Evolutionary conservation across 2,329 filamentous ascomycete species (phyloP).

Genomic region (Emergomyces africanus): DNA sequence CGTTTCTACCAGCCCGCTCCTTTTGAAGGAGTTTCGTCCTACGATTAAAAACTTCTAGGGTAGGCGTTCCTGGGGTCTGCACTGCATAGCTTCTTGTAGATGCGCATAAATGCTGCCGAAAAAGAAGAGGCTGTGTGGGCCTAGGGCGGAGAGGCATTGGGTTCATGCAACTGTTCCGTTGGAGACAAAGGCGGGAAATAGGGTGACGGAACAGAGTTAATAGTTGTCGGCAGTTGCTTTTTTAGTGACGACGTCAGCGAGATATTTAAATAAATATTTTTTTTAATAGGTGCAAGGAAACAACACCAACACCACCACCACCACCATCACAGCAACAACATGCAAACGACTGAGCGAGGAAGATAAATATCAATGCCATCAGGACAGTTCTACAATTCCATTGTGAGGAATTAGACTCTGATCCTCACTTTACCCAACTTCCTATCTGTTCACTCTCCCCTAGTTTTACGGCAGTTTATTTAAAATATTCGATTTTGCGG

Average conservation of each 20-base stretch:
- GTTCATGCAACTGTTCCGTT: not conserved
- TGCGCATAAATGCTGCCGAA: slow-evolving; percentile 8
- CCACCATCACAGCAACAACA: not conserved
- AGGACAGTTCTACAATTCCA: not conserved
- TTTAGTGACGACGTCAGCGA: not conserved
- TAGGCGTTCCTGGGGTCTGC: slow-evolving; percentile 61
- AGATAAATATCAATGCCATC: no score
- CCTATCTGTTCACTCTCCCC: not conserved
- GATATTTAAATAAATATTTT: no score
- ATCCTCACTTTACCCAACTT: not conserved
- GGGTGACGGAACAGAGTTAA: not conserved
- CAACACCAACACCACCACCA: not conserved
- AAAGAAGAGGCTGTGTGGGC: slow-evolving; percentile 8
- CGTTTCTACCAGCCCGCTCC: slow-evolving; percentile 64
- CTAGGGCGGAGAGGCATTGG: slow-evolving; percentile 17
- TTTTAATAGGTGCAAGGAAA: not conserved
- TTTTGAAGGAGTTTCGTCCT: slow-evolving; percentile 82
- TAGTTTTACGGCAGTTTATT: not conserved
- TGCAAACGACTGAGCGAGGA: not conserved
- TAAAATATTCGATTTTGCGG: not conserved
- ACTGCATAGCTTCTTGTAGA: slow-evolving; percentile 54
- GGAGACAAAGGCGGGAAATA: not conserved
- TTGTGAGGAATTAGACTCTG: not conserved
- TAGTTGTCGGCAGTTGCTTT: not conserved
- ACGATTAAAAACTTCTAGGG: slow-evolving; percentile 83